phyloP scores from a whole-genome alignment of 2,329 filamentous ascomycete genomes.

The Xylariaceae sp. region DNA sequence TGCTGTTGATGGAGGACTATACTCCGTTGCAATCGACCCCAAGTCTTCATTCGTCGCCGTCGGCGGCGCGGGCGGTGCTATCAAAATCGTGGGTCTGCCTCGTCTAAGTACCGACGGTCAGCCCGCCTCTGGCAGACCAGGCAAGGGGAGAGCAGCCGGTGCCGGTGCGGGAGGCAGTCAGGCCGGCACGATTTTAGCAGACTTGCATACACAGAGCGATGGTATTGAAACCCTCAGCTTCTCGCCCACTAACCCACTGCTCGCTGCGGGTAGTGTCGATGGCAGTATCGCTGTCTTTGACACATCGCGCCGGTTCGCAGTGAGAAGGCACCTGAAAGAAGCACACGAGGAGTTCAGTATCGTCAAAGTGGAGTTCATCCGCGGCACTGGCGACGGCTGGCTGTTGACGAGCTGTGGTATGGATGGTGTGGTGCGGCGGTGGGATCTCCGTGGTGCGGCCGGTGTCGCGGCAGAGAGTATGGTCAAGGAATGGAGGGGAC shows the following conservation, averaged over 20 bases:
- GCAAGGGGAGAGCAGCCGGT: slow-evolving; percentile 35
- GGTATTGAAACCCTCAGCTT: slow-evolving; percentile 74
- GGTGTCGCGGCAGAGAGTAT: slow-evolving; percentile 59
- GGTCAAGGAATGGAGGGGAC: slow-evolving; percentile 83
- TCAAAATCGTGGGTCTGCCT: slow-evolving; percentile 80
- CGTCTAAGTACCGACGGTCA: slow-evolving; percentile 40
- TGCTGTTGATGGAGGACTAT: slow-evolving; percentile 83
- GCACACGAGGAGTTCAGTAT: slow-evolving; percentile 87
- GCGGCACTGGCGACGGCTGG: slow-evolving; percentile 49
- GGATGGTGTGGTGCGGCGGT: slow-evolving; percentile 83
- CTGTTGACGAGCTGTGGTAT: slow-evolving; percentile 83
- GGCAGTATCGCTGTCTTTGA: slow-evolving; percentile 83
- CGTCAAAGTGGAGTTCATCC: slow-evolving; percentile 86
- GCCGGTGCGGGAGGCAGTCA: slow-evolving; percentile 37
- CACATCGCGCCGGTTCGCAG: slow-evolving; percentile 75
- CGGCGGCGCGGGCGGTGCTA: slow-evolving; percentile 79
- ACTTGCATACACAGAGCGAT: slow-evolving; percentile 69
- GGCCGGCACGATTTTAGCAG: slow-evolving; percentile 65
- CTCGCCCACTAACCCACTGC: slow-evolving; percentile 43
- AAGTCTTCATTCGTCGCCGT: slow-evolving; percentile 74
- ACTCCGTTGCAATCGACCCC: slow-evolving; percentile 78
- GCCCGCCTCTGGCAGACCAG: slow-evolving; percentile 25
- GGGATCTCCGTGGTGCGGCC: slow-evolving; percentile 63
- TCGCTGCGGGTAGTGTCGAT: slow-evolving; percentile 64
- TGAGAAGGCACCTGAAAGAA: slow-evolving; percentile 73